Conservation (phyloP, 208 protist genomes). For the Acanthamoeba culbertsoni region DNA sequence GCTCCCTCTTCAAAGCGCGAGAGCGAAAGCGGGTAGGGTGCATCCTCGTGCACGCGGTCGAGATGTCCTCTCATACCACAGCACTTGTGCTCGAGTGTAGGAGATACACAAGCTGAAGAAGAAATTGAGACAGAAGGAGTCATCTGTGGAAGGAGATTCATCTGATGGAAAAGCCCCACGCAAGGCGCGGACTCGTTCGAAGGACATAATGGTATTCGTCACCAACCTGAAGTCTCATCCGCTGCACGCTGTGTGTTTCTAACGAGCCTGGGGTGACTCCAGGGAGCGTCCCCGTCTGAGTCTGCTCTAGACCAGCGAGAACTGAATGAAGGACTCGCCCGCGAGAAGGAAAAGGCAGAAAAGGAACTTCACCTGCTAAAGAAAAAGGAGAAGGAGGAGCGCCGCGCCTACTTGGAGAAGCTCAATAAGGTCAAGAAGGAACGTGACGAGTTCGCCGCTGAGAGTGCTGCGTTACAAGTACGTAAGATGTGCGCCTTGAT, state of each 20-base stretch:
- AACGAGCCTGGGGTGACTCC: too few species aligned
- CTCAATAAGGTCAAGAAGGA: constrained; percentile 1
- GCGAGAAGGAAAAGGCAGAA: too few species aligned
- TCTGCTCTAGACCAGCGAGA: too few species aligned
- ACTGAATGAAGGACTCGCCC: too few species aligned
- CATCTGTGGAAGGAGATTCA: background rate
- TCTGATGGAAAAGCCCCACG: too few species aligned
- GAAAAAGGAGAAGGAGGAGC: background rate
- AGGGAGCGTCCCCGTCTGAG: too few species aligned
- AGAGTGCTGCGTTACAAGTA: background rate
- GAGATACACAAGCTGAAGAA: background rate
- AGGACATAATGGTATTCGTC: too few species aligned
- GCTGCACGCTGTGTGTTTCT: too few species aligned
- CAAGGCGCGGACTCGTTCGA: too few species aligned
- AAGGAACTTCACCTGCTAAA: background rate
- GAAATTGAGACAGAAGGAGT: background rate
- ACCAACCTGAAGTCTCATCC: too few species aligned
- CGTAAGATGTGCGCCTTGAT: too few species aligned
- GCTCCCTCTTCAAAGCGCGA: background rate
- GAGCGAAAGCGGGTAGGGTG: background rate
- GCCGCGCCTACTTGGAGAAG: background rate
- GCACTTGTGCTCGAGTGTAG: background rate
- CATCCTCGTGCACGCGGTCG: background rate
- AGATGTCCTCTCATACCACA: background rate
- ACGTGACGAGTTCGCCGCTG: background rate